Base-by-base conservation (phyloP, 768 basidiomycete genomes). In the Tricholoma flavovirens region DNA sequence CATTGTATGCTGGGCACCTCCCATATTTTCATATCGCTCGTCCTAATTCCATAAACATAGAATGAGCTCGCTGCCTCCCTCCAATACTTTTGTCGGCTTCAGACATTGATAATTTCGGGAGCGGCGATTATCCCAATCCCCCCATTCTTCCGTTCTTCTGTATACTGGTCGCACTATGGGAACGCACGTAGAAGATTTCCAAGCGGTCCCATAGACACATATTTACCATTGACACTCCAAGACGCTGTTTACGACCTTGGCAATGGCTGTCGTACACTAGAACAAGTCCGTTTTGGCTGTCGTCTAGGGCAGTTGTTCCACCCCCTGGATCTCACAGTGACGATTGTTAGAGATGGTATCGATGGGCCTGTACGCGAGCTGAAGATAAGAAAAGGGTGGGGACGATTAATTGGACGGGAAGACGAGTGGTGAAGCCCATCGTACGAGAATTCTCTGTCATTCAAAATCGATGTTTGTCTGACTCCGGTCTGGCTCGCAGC, bases 231-330 rank as follows among this genome's bases (percentile, higher is more conserved):
- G 30, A 54, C 57, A 32, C 53, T 50, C 36, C 11, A 58, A 30
- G 19, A 54, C 11, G 57, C 45, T 29, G 29, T 40, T 15, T 10
- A 10, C 4, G 57, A 54, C 30, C 53, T 58, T 6, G 57, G 46
- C 15, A 33, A 54, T 40, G 57, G 57, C 12, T 58, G 53, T 38
- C 57, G 35, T 14, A 54, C 57, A 6, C 53, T 58, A 22, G 52
- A 54, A 49, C 40, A 40, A 10, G 22, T 58, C 21, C 52, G 29
- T n/a, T 30, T 57, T 12, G 19, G 52, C 8, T 38, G 19, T 10
- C 22, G 19, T 32, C 45, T 57, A 14, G 51, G 51, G 9, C 42
- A 46, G 19, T 22, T 53, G 12, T 53, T 26, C n/a, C 46, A 53
- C 14, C 43, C 5, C 9, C 8, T 24, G 15, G 56, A 52, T 12